These are phyloP conservation scores for Claviceps sorghi DNA, from an alignment of 2,329 filamentous ascomycete genomes.

Conservation along the genomic window DNA sequence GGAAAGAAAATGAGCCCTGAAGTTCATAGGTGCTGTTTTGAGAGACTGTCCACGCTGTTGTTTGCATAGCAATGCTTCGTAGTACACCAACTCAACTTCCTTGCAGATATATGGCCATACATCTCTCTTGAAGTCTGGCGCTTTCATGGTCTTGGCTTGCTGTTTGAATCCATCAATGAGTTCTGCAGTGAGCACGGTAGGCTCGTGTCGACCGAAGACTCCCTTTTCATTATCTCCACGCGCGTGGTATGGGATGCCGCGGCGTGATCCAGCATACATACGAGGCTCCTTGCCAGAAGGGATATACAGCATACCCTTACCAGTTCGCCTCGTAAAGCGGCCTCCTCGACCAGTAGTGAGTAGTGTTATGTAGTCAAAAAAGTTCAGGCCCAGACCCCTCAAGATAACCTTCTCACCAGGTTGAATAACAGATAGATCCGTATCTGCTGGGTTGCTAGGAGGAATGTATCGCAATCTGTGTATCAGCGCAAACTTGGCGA, in stretches of 20 bases:
- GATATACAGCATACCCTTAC: neutral
- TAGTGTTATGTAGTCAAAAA: slow-evolving; percentile 4
- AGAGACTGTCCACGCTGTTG: neutral
- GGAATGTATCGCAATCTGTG: neutral
- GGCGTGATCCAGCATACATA: slow-evolving; percentile 4
- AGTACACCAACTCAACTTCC: slow-evolving; percentile 4
- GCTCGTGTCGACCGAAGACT: slow-evolving; percentile 2
- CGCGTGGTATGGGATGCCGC: slow-evolving; percentile 5
- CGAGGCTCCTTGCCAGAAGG: slow-evolving; percentile 4
- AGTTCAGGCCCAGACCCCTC: slow-evolving; percentile 3
- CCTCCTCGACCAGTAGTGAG: slow-evolving; percentile 2
- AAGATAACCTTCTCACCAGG: neutral
- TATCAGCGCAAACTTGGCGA: neutral
- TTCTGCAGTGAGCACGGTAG: neutral
- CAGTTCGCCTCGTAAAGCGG: neutral
- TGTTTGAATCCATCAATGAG: slow-evolving; percentile 1
- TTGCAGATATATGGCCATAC: slow-evolving; percentile 3
- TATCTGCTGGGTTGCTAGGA: slow-evolving; percentile 3
- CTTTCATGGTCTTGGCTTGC: neutral
- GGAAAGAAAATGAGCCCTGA: neutral
- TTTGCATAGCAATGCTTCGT: slow-evolving; percentile 1
- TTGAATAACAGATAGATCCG: neutral
- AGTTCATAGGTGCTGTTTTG: neutral
- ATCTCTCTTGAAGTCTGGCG: slow-evolving; percentile 1
- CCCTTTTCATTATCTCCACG: slow-evolving; percentile 5